A percentile compares a stretch with the other conserved stretches of the same genome.
phyloP scores from a whole-genome alignment of 2,329 filamentous ascomycete genomes.

The Phyllosticta citrichinensis region DNA sequence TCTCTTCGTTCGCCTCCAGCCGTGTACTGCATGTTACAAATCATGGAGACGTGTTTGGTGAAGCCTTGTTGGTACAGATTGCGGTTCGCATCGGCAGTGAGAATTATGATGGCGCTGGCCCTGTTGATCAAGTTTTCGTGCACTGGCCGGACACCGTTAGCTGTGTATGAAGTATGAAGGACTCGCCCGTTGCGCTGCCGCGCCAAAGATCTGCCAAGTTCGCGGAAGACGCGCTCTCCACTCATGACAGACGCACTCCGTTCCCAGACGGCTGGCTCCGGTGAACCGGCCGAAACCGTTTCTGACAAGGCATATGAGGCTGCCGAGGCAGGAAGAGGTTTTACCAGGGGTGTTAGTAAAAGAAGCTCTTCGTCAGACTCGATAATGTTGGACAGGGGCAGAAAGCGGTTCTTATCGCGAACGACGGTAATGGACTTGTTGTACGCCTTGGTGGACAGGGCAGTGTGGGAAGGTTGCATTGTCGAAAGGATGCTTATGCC shows the following conservation, averaged over 20 bases:
- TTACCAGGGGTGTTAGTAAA: constrained; percentile 78
- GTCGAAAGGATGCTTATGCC: constrained; percentile 67
- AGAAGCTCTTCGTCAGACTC: constrained; percentile 82
- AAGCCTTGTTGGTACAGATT: constrained; percentile 93
- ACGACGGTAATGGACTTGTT: constrained; percentile 90
- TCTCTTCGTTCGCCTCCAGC: constrained; percentile 61
- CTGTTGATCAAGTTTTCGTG: constrained; percentile 88
- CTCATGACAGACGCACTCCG: constrained; percentile 64
- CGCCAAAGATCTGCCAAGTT: constrained; percentile 79
- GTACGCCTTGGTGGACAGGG: constrained; percentile 75
- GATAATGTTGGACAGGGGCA: constrained; percentile 74
- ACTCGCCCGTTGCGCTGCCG: constrained; percentile 77
- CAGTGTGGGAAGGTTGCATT: constrained; percentile 72
- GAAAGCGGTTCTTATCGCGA: constrained; percentile 71
- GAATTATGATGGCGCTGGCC: constrained; percentile 77
- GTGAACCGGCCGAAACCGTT: constrained; percentile 46
- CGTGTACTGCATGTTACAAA: constrained; percentile 70
- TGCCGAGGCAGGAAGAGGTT: constrained; percentile 82
- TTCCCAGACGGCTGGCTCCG: constrained; percentile 47
- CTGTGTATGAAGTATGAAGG: constrained; percentile 88
- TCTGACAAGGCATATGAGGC: constrained; percentile 63
- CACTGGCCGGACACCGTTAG: constrained; percentile 81
- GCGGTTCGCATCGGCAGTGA: constrained; percentile 87
- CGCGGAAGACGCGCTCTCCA: constrained; percentile 84
- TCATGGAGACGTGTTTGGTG: constrained; percentile 92